phyloP scores from a whole-genome alignment of 2,329 filamentous ascomycete genomes.

The Penicillium sp. region DNA sequence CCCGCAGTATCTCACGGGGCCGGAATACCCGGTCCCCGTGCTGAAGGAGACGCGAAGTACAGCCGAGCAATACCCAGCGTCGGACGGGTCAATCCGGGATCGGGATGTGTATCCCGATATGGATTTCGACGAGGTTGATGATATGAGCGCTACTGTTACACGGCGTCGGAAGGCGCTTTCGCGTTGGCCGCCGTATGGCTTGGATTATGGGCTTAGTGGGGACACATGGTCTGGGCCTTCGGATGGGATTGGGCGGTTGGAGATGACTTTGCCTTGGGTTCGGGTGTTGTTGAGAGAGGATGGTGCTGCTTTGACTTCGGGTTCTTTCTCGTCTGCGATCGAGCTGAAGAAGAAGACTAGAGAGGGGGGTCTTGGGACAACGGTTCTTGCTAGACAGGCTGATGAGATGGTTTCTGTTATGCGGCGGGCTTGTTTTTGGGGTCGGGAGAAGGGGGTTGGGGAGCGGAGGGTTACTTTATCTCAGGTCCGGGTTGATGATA shows the following conservation, averaged over 20 bases:
- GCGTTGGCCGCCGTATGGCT: constrained; percentile 41
- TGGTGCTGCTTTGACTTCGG: not conserved
- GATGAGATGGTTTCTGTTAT: constrained; percentile 43
- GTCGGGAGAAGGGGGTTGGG: constrained; percentile 39
- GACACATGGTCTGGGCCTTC: constrained; percentile 12
- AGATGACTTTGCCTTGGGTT: constrained; percentile 36
- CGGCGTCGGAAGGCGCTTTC: constrained; percentile 39
- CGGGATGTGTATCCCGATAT: constrained; percentile 8
- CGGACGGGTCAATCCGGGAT: constrained; percentile 3
- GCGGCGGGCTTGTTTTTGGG: constrained; percentile 46
- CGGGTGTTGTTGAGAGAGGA: constrained; percentile 23
- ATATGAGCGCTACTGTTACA: constrained; percentile 1
- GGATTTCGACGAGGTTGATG: constrained; percentile 3
- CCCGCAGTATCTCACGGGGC: constrained; percentile 35
- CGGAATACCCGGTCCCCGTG: constrained; percentile 35
- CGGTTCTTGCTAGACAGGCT: constrained; percentile 38
- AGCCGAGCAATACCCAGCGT: not conserved
- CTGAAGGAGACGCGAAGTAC: constrained; percentile 14
- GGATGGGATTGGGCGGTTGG: constrained; percentile 22
- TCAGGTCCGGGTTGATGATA: not conserved
- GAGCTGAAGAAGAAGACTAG: not conserved
- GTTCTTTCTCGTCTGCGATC: not conserved
- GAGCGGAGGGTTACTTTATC: constrained; percentile 35
- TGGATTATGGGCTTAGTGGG: constrained; percentile 33
- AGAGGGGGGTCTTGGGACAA: constrained; percentile 7